These are phyloP conservation scores for Monosporascus sp. DNA, from an alignment of 2,329 filamentous ascomycete genomes.

Conservation along the genomic window DNA sequence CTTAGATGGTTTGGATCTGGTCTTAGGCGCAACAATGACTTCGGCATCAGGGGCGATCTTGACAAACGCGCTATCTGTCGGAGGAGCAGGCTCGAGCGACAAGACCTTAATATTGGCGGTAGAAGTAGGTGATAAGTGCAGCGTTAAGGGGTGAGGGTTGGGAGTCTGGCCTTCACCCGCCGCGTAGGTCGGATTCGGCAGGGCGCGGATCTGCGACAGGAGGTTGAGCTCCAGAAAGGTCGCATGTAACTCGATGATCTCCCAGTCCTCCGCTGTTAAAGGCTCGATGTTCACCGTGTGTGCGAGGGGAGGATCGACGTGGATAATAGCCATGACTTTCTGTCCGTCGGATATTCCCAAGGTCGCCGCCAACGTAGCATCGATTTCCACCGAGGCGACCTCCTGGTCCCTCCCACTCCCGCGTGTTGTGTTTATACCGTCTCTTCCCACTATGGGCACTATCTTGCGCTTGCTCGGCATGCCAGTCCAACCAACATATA, in stretches of 20 bases:
- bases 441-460: slow-evolving; percentile 66
- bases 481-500: slow-evolving; percentile 94
- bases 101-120: slow-evolving; percentile 87
- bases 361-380: slow-evolving; percentile 74
- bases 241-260: slow-evolving; percentile 96
- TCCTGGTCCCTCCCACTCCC: slow-evolving; percentile 70
- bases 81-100: slow-evolving; percentile 70
- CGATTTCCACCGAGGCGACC: slow-evolving; percentile 73
- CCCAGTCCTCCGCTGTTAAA: slow-evolving; percentile 92
- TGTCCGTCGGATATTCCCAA: slow-evolving; percentile 77
- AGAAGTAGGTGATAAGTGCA: slow-evolving; percentile 92
- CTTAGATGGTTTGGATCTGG: slow-evolving; percentile 64
- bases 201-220: slow-evolving; percentile 82
- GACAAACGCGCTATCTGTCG: slow-evolving; percentile 69
- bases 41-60: slow-evolving; percentile 94
- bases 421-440: slow-evolving; percentile 61
- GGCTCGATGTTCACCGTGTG: slow-evolving; percentile 97
- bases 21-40: slow-evolving; percentile 95
- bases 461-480: slow-evolving; percentile 89
- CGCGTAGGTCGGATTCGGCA: slow-evolving; percentile 76
- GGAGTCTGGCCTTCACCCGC: slow-evolving; percentile 45
- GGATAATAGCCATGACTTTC: slow-evolving; percentile 67
- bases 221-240: slow-evolving; percentile 94
- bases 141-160: slow-evolving; percentile 72
- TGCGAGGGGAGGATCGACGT: slow-evolving; percentile 84